Evolutionary conservation across 768 basidiomycete genomes (phyloP), one percentile per base, ranked within the genome.

Genomic region (Melanogaster broomeanus): DNA sequence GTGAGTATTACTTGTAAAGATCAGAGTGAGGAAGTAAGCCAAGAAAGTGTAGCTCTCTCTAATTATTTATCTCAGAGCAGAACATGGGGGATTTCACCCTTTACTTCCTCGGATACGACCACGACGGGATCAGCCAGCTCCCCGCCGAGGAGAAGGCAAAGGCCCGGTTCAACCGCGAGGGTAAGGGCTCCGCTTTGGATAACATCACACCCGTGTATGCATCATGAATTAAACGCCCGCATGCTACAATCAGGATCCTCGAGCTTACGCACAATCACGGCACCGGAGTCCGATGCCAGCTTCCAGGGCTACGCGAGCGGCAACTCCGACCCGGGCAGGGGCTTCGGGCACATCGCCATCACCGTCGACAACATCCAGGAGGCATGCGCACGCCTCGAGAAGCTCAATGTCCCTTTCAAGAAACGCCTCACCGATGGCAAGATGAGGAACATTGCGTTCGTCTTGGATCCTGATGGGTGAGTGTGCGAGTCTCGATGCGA

Each of bases 201-300:
- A 25, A n/a, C n/a, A 12, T 31, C 27, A 27, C 10, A 33, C 12
- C 22, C 16, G 10, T 15, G 8, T 19, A 42, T 27, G n/a, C n/a
- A n/a, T 12, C 30, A 11, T 22, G 30, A n/a, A 21, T 33, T n/a
- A 12, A 5, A 19, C 46, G 21, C 16, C 16, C 21, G 27, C 8
- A 27, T 27, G 30, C 43, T 13, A 40, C 12, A 22, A 22, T n/a
- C 58, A 89, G 88, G 47, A 71, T 94, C 58, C 81, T 93, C 52
- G 91, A 95, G 67, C 78, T 93, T 43, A 93, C 88, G 2, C 85
- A 89, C 74, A 93, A 94, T 75, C 90, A 93, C 67, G 92, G 94
- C 49, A 91, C 92, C 50, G 96, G n/a, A 98, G 73, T 74, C 71
- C 49, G 88, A 95, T 65, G 60, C 83, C 45, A 71, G 70, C 56